Evolutionary conservation across 805 yeast species (phyloP).

Genomic region (Candida xyloterini): DNA sequence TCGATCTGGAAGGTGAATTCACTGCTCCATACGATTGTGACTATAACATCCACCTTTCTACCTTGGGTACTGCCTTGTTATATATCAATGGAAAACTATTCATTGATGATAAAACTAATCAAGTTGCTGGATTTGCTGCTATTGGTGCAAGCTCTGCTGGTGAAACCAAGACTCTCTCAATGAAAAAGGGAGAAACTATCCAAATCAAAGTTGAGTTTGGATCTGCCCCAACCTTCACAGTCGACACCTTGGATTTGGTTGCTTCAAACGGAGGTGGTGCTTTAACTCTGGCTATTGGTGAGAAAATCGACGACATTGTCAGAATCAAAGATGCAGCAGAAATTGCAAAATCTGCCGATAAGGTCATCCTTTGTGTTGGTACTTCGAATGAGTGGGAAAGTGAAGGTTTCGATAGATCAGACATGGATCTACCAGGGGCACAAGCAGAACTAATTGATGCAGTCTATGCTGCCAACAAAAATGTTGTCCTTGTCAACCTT

Average conservation of each 20-base stretch:
- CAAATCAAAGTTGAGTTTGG: conserved; percentile 41
- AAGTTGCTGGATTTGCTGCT: conserved; percentile 38
- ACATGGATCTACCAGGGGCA: conserved; percentile 49
- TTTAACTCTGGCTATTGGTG: conserved; percentile 12
- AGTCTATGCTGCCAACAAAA: conserved; percentile 45
- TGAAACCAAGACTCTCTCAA: conserved; percentile 18
- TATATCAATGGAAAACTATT: conserved; percentile 41
- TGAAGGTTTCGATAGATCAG: conserved; percentile 55
- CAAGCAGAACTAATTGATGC: conserved; percentile 45
- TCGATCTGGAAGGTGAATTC: conserved; percentile 39
- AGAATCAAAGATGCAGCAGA: conserved; percentile 43
- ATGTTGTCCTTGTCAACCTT: conserved; percentile 53
- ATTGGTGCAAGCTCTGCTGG: conserved; percentile 34
- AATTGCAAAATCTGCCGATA: conserved; percentile 49
- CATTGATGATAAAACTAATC: conserved; percentile 44
- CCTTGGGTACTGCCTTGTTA: conserved; percentile 42
- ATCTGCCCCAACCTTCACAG: conserved; percentile 36
- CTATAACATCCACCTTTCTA: conserved; percentile 39
- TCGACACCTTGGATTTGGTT: conserved; percentile 18
- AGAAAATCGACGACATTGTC: conserved; percentile 29
- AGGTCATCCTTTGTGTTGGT: conserved; percentile 51
- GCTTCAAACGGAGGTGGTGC: conserved; percentile 35
- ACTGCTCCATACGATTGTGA: conserved; percentile 37
- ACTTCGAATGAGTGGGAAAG: conserved; percentile 55
- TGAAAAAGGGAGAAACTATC: conserved; percentile 36